Evolutionary conservation across 2,329 filamentous ascomycete genomes (phyloP).

Genomic region (Aspergillus sp.): DNA sequence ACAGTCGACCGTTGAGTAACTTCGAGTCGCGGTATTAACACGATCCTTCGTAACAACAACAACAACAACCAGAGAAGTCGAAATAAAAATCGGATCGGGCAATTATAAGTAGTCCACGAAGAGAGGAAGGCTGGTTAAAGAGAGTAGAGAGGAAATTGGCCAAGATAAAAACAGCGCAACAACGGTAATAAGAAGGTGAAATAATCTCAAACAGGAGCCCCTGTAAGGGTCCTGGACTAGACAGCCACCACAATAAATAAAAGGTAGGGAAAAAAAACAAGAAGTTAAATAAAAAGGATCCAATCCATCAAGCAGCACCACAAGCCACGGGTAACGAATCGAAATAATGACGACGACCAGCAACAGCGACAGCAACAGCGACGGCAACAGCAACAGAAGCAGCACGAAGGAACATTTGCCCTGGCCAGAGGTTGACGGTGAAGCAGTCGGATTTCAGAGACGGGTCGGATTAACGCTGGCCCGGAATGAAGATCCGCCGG

Average conservation of each 20-base stretch:
- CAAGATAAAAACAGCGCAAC: not conserved
- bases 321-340: too few species aligned
- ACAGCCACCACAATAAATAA: slow-evolving; percentile 11
- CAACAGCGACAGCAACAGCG: slow-evolving; percentile 3
- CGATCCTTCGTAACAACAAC: too few species aligned
- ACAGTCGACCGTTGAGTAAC: slow-evolving; percentile 6
- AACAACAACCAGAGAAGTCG: not conserved
- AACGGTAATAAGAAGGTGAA: not conserved
- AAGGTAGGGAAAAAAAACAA: not conserved
- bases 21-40: too few species aligned
- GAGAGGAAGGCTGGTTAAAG: slow-evolving; percentile 3
- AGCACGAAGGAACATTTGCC: not conserved
- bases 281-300: slow-evolving; percentile 4
- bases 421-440: too few species aligned
- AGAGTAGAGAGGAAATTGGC: not conserved
- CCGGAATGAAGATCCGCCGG: slow-evolving; percentile 16
- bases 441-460: not conserved
- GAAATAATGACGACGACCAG: not conserved
- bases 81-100: not conserved
- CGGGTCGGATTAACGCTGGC: slow-evolving; percentile 19
- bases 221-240: slow-evolving; percentile 1
- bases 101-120: not conserved
- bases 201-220: slow-evolving; percentile 2
- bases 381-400: not conserved
- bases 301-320: slow-evolving; percentile 9